Conservation (phyloP, 306 rosid species). For the Morella rubra region DNA sequence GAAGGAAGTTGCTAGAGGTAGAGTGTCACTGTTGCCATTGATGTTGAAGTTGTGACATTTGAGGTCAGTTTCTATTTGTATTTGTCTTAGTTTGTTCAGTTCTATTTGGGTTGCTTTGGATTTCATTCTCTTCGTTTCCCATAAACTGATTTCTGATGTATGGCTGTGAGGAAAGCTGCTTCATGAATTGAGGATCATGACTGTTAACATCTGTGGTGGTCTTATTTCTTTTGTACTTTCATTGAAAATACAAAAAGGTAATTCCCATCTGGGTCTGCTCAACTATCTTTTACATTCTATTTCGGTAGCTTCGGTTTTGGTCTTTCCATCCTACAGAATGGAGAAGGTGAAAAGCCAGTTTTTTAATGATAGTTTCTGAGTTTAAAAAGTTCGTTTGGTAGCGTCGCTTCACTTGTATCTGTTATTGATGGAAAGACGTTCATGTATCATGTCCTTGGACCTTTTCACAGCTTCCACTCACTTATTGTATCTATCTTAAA, state of each 20-base stretch:
- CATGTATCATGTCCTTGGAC: too few relatives aligned
- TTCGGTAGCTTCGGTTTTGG: slow-evolving; percentile 12
- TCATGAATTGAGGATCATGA: slow-evolving; percentile 1
- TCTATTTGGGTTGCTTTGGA: slow-evolving; percentile 38
- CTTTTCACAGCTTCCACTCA: background rate
- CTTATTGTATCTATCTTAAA: background rate
- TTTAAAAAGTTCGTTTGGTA: slow-evolving; percentile 19
- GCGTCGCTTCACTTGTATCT: background rate
- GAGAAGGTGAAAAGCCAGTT: slow-evolving; percentile 24
- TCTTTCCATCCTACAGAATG: background rate
- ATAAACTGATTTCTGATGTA: slow-evolving; percentile 1
- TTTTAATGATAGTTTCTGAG: background rate
- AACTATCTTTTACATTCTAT: background rate
- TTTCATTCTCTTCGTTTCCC: slow-evolving; percentile 7
- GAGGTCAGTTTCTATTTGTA: slow-evolving; percentile 35
- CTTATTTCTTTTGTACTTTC: background rate
- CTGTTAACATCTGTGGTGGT: background rate
- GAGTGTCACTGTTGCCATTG: slow-evolving; percentile 19
- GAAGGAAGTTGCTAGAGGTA: slow-evolving; percentile 20
- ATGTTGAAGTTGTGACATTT: slow-evolving; percentile 31
- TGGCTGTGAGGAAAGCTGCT: slow-evolving; percentile 10
- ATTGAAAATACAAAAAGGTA: background rate
- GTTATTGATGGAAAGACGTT: too few relatives aligned
- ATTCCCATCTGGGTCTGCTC: background rate
- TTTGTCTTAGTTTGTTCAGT: slow-evolving; percentile 16